Base-by-base conservation (phyloP, 2,329 filamentous ascomycete genomes). In the Macrophomina pseudophaseolina region DNA sequence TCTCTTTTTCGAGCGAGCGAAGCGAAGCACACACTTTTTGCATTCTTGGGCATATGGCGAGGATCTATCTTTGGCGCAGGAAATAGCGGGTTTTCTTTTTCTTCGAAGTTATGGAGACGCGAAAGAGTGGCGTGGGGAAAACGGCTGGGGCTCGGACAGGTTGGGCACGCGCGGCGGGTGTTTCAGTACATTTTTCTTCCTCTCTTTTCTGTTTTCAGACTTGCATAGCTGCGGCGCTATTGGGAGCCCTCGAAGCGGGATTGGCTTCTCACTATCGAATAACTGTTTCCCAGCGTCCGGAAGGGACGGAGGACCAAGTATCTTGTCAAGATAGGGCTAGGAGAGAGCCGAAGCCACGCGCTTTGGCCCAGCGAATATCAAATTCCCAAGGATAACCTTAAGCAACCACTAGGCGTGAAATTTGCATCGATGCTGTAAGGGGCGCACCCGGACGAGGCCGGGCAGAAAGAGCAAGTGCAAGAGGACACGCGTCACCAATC, bases 211-310 rank as follows among this genome's bases (percentile, higher is more conserved):
- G 42, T 48, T 62, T 62, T 35, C 46, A 51, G 58, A 62, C 11
- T 63, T 63, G 59, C 59, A 63, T 63, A 63, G 59, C 59, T 63
- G 59, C 59, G 59, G 59, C 59, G 59, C 59, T 40, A 51, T 51
- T n/a, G 56, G 56, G 56, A 48, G 56, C 56, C 48, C 28, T 16
- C 28, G 40, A 35, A 48, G 56, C 32, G 14, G 54, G 48, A 33
- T 44, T 42, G 56, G 30, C 46, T 59, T 44, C 38, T 54, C 54
- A 58, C 54, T 58, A 44, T 28, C 54, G 38, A 48, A 28, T 59
- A 23, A 46, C 40, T 35, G 16, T 33, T 59, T 46, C 40, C 40
- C 38, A 46, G 28, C 12, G 16, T 18, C 40, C 30, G 40, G 40
- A 44, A 46, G 30, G 56, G 42, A 60, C 56, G 40, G 28, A 60